Base-by-base conservation (phyloP, 305 asterid genomes). In the Coffea humblotiana region DNA sequence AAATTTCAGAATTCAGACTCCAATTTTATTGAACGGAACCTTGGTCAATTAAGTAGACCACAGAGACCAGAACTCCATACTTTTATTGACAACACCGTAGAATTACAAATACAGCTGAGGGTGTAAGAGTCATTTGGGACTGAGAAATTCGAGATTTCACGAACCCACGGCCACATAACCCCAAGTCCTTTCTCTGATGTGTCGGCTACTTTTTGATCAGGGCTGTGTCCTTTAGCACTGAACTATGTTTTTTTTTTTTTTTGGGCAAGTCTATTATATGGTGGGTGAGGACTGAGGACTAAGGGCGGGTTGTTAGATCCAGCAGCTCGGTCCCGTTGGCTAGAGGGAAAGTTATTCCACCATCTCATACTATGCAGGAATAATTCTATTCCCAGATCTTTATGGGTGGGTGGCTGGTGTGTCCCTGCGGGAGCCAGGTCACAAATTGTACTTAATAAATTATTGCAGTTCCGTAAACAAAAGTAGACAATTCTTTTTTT, bases 151-250 rank as follows among this genome's bases (percentile, higher is more conserved):
- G 65, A 27, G 74, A 81, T 32, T 60, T 45, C 40, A 48, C 27
- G 67, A 4, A 69, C 7, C 23, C 37, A 43, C 32, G 27, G 21
- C 56, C 68, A n/a, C 8, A 79, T 40, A 8, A n/a, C 15, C 40
- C 21, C 48, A 45, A 61, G 86, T 66, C 77, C 63, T 72, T 10
- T 77, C 63, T 14, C 75, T 19, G 75, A 49, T 35, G 40, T 74
- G 84, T 81, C 86, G 84, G 82, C 77, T 61, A 81, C 84, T 76
- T 80, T 80, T 27, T 64, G 52, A 16, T 48, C 40, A 72, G 49
- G 63, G 25, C 25, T 54, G 40, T 78, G 78, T 81, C 81, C 40
- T 74, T 71, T 84, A 77, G 84, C 71, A 21, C 79, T 60, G 65
- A 16, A 8, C 65, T 67, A 63, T 18, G 11, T 12, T 72, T 71